Conservation (phyloP, 1,284 basidiomycete genomes). For the Pseudozyma sp. region DNA sequence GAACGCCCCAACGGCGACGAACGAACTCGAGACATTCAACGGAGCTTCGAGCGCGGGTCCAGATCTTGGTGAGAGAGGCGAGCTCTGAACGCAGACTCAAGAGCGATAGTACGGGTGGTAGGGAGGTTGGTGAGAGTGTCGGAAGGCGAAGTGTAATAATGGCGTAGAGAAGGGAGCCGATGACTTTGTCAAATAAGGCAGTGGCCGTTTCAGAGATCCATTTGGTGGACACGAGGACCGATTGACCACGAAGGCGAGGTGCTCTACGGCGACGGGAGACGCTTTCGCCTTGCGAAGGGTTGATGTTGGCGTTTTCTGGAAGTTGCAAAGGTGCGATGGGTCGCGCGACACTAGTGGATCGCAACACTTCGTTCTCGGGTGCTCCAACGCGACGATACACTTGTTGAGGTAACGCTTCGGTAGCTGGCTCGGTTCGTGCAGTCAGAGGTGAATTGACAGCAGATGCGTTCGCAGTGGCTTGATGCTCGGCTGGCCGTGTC, state of each 20-base stretch:
- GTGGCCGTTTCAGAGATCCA: slow-evolving; percentile 54
- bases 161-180: slow-evolving; percentile 47
- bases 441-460: neutral
- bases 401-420: slow-evolving; percentile 18
- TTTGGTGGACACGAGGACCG: slow-evolving; percentile 45
- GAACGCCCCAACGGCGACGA: slow-evolving; percentile 47
- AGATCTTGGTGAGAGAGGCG: slow-evolving; percentile 38
- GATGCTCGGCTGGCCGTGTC: neutral
- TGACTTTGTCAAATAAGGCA: slow-evolving; percentile 40
- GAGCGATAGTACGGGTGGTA: slow-evolving; percentile 50
- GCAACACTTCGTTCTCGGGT: slow-evolving; percentile 31
- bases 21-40: slow-evolving; percentile 60
- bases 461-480: slow-evolving; percentile 1
- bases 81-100: slow-evolving; percentile 50
- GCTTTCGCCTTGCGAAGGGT: neutral
- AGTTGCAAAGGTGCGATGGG: slow-evolving; percentile 38
- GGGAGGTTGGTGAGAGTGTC: slow-evolving; percentile 52
- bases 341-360: slow-evolving; percentile 32
- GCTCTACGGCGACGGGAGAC: slow-evolving; percentile 35
- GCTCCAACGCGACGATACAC: slow-evolving; percentile 32
- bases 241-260: slow-evolving; percentile 44
- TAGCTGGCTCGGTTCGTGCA: neutral
- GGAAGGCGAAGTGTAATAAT: slow-evolving; percentile 50
- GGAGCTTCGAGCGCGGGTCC: slow-evolving; percentile 39
- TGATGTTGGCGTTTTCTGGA: slow-evolving; percentile 2